Percentiles rank a stretch among this genome's conserved stretches.
phyloP scores from a whole-genome alignment of 768 basidiomycete species.

The Phaeotremella fagi region DNA sequence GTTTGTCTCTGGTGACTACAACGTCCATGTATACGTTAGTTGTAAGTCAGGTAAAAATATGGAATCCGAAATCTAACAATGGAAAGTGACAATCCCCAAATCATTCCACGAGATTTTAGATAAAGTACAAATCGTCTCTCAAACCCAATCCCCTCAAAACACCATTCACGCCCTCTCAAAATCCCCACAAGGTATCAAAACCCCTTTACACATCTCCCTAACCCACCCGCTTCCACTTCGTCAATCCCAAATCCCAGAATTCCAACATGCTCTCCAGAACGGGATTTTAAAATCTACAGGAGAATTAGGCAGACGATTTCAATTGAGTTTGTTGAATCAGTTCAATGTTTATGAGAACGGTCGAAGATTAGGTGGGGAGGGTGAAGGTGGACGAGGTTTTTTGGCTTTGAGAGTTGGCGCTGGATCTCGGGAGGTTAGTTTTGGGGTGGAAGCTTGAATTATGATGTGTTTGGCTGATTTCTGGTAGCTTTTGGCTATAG shows the following conservation, averaged over 20 bases:
- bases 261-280: conserved; percentile 18
- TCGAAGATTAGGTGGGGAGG: conserved; percentile 48
- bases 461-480: too few species aligned
- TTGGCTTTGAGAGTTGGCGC: conserved; percentile 76
- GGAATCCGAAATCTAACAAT: too few species aligned
- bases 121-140: conserved; percentile 53
- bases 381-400: conserved; percentile 58
- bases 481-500: conserved; percentile 56
- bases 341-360: conserved; percentile 59
- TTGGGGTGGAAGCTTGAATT: too few species aligned
- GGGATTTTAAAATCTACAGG: not conserved
- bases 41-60: conserved; percentile 44
- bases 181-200: too few species aligned
- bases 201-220: conserved; percentile 70
- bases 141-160: conserved; percentile 43
- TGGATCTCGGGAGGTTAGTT: conserved; percentile 67
- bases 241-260: conserved; percentile 58
- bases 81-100: conserved; percentile 48
- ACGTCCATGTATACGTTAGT: conserved; percentile 70
- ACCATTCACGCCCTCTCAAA: conserved; percentile 1
- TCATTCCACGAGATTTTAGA: conserved; percentile 53
- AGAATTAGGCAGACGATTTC: conserved; percentile 16
- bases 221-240: conserved; percentile 76
- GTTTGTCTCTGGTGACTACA: conserved; percentile 82
- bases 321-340: conserved; percentile 63